Evolutionary conservation across 2,329 filamentous ascomycete genomes (phyloP), one percentile per base, ranked within the genome.

Genomic region (Huntiella abstrusa): DNA sequence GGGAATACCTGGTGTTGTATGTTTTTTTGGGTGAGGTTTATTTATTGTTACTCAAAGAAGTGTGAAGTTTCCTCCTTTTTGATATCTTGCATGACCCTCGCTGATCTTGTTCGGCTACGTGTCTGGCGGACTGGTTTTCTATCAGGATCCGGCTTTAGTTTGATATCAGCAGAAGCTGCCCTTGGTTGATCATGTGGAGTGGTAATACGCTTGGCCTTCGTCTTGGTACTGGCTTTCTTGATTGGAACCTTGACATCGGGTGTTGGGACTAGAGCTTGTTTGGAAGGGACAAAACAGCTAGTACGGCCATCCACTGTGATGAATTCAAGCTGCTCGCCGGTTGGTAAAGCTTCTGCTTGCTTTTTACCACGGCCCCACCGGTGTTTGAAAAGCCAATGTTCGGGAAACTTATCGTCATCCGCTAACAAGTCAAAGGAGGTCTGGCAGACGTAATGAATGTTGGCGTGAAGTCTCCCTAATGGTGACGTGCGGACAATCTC

Each of bases 321-420:
- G 56, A 88, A 91, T 0, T 77, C 76, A 40, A 96, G 78, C 60
- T 81, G 86, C 52, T 86, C 80, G 0, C 91, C 91, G 52, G 76
- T 92, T 0, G 88, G 88, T 22, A 96, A 62, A 4, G 71, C 73
- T 1, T 70, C 62, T 1, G 74, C 69, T 28, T 71, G 72, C 57
- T 88, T 92, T 56, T 82, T 86, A 57, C 84, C 85, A 57, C 95
- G 94, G 10, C 78, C 75, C 91, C 91, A 96, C 19, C 86, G 75
- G 58, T 92, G 70, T 51, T 82, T 80, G 66, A 93, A 92, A 8
- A 93, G 65, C 85, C 91, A 98, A 51, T 87, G 70, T 4, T 81
- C 69, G 0, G 91, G 91, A 52, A 96, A 95, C 56, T 81, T 28
- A 35, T 81, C 77, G 15, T 83, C 87, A 52, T 96, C 86, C 2